Evolutionary conservation across 2,329 filamentous ascomycete species (phyloP).

Genomic region (Zasmidium cellare): DNA sequence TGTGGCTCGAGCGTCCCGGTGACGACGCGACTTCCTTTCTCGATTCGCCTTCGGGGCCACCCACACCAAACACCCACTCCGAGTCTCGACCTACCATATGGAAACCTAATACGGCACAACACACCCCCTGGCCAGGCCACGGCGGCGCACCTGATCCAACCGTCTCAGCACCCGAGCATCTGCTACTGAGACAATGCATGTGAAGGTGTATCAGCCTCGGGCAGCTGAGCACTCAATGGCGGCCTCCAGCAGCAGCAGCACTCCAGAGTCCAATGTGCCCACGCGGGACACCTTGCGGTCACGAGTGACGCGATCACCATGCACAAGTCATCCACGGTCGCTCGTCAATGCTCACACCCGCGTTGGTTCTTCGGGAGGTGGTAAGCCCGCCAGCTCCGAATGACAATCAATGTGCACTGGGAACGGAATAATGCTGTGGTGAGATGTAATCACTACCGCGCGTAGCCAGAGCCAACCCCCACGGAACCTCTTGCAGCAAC

Average conservation of each 20-base stretch:
- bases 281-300: background rate
- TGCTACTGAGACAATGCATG: background rate
- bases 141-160: conserved; percentile 3
- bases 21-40: too few relatives aligned
- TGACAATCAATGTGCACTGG: background rate
- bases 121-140: background rate
- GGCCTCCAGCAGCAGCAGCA: background rate
- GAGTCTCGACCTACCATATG: background rate
- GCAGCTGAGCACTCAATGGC: background rate
- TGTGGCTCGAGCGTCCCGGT: too few relatives aligned
- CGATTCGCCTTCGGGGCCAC: too few relatives aligned
- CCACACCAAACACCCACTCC: too few relatives aligned
- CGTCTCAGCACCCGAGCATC: background rate
- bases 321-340: background rate
- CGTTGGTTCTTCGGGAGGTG: conserved; percentile 2
- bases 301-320: background rate
- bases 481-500: background rate
- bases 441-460: background rate
- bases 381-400: conserved; percentile 3
- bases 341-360: conserved; percentile 5
- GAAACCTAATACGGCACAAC: background rate
- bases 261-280: background rate
- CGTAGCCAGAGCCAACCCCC: background rate
- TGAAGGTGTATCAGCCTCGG: background rate
- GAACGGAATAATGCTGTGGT: background rate